These are phyloP conservation scores for Epichloe gansuensis DNA, from an alignment of 2,329 filamentous ascomycete species.

Conservation along the genomic window DNA sequence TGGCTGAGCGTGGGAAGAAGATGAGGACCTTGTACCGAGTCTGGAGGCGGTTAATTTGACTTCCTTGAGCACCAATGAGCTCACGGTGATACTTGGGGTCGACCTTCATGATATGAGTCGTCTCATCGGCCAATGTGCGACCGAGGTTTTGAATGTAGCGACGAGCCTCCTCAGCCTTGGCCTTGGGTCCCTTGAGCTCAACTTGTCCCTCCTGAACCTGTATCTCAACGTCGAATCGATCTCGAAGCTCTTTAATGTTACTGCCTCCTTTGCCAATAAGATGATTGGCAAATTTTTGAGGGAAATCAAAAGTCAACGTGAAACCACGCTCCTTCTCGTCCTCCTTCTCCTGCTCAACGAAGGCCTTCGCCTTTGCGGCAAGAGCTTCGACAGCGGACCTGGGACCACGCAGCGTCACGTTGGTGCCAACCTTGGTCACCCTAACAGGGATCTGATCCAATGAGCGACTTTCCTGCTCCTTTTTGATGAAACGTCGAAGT, in stretches of 20 bases:
- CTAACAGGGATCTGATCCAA: conserved; percentile 46
- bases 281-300: conserved; percentile 86
- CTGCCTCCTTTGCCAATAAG: conserved; percentile 57
- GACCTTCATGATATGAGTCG: conserved; percentile 75
- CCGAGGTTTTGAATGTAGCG: conserved; percentile 66
- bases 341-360: conserved; percentile 76
- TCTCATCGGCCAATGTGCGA: conserved; percentile 81
- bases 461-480: conserved; percentile 45
- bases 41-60: conserved; percentile 83
- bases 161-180: conserved; percentile 81
- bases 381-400: conserved; percentile 58
- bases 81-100: conserved; percentile 90
- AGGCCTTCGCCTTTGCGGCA: conserved; percentile 58
- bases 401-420: conserved; percentile 66
- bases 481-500: conserved; percentile 50
- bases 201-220: conserved; percentile 91
- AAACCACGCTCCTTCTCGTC: conserved; percentile 92
- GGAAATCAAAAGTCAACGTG: conserved; percentile 78
- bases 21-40: conserved; percentile 88
- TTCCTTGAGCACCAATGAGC: conserved; percentile 78
- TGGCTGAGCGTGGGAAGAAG: conserved; percentile 68
- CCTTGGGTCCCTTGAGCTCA: conserved; percentile 88
- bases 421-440: conserved; percentile 44
- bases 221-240: conserved; percentile 59
- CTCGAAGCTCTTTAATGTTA: conserved; percentile 52